These are phyloP conservation scores for Scutellaria baicalensis DNA, from an alignment of 257 asterid genomes.

Conservation along the genomic window DNA sequence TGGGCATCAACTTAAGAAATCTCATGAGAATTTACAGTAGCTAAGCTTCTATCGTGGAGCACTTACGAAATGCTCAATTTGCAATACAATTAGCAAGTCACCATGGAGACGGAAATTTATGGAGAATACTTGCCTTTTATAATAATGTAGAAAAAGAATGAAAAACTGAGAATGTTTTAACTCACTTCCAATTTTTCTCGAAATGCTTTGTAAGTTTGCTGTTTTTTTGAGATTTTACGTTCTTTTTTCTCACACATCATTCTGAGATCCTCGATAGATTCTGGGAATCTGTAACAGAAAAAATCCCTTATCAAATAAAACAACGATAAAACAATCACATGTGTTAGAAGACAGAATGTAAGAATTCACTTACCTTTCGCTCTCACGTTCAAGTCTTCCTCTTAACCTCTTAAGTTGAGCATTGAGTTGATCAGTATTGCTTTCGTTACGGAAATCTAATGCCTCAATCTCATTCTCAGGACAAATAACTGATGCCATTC, in stretches of 20 bases:
- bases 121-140: constrained; percentile 3
- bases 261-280: constrained; percentile 78
- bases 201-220: constrained; percentile 54
- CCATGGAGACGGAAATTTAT: neutral
- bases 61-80: neutral
- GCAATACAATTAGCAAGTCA: neutral
- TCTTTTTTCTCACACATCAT: constrained; percentile 53
- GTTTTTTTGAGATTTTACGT: constrained; percentile 60
- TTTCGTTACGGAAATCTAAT: constrained; percentile 50
- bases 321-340: constrained; percentile 1
- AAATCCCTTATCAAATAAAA: constrained; percentile 2
- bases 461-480: constrained; percentile 76
- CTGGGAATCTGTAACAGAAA: constrained; percentile 56
- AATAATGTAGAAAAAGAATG: constrained; percentile 4
- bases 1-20: neutral
- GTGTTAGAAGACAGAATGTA: constrained; percentile 4
- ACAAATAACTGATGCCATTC: constrained; percentile 68
- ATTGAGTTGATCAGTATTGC: constrained; percentile 71
- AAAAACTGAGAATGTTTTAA: constrained; percentile 15
- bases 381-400: constrained; percentile 64
- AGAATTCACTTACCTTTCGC: constrained; percentile 46
- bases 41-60: constrained; percentile 2
- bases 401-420: constrained; percentile 48
- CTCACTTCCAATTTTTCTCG: constrained; percentile 67
- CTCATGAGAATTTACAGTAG: constrained; percentile 5